phyloP scores from a whole-genome alignment of 2,329 filamentous ascomycete species.

The Microcyclospora tardicrescens region DNA sequence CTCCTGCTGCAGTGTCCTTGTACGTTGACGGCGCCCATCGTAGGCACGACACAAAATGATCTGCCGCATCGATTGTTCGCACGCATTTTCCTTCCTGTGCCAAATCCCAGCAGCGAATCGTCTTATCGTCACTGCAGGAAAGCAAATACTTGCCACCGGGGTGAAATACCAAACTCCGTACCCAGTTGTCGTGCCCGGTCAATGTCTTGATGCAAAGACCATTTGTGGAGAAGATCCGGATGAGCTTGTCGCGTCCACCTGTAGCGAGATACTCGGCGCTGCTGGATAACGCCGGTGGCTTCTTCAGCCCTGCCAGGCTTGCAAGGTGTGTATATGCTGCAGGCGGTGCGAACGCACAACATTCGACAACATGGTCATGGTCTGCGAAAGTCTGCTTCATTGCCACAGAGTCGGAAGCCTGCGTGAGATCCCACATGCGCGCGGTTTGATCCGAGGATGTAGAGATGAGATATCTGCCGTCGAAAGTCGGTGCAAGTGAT shows the following conservation, averaged over 20 bases:
- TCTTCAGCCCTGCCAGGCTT: constrained; percentile 67
- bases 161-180: constrained; percentile 75
- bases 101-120: constrained; percentile 86
- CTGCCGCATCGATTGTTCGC: constrained; percentile 61
- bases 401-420: constrained; percentile 44
- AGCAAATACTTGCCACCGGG: constrained; percentile 84
- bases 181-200: constrained; percentile 87
- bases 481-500: constrained; percentile 67
- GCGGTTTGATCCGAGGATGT: constrained; percentile 72
- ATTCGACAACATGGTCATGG: constrained; percentile 77
- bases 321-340: constrained; percentile 66
- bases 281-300: constrained; percentile 58
- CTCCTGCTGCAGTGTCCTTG: constrained; percentile 38
- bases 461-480: constrained; percentile 72
- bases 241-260: constrained; percentile 78
- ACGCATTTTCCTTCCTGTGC: constrained; percentile 82
- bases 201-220: constrained; percentile 77
- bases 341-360: constrained; percentile 73
- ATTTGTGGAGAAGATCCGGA: constrained; percentile 76
- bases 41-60: constrained; percentile 74
- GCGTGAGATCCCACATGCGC: constrained; percentile 71
- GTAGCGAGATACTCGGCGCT: constrained; percentile 83
- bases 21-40: constrained; percentile 71
- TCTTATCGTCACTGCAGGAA: constrained; percentile 80
- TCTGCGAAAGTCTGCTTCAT: constrained; percentile 65